phyloP scores from a whole-genome alignment of 2,329 filamentous ascomycete genomes.

The Trichophyton simii region DNA sequence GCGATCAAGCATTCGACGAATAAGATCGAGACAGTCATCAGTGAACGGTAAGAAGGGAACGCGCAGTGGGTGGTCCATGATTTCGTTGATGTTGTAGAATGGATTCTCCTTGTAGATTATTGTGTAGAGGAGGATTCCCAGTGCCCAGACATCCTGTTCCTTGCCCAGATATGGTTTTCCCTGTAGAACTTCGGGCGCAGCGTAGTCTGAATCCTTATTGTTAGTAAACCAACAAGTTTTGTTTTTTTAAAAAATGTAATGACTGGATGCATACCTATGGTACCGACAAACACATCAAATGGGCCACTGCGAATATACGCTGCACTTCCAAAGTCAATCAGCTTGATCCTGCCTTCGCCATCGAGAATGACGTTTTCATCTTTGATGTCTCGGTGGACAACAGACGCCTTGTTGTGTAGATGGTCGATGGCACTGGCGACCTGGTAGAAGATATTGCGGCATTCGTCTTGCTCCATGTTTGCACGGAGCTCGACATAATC shows the following conservation, averaged over 20 bases:
- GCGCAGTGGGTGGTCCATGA: constrained; percentile 90
- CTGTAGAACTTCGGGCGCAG: constrained; percentile 91
- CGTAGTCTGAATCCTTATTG: constrained; percentile 59
- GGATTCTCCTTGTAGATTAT: constrained; percentile 99
- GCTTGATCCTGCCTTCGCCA: constrained; percentile 86
- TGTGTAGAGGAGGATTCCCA: constrained; percentile 93
- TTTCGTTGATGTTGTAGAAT: constrained; percentile 98
- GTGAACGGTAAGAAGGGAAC: constrained; percentile 57
- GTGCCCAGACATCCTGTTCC: constrained; percentile 95
- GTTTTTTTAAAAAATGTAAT: not conserved
- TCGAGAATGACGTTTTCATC: constrained; percentile 96
- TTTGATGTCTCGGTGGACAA: constrained; percentile 97
- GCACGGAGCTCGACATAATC: constrained; percentile 95
- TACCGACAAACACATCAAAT: constrained; percentile 97
- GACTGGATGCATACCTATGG: constrained; percentile 59
- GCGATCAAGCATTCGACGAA: constrained; percentile 82
- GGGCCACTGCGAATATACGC: constrained; percentile 97
- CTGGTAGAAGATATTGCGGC: constrained; percentile 87
- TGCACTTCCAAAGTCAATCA: constrained; percentile 96
- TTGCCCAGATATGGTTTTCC: constrained; percentile 87
- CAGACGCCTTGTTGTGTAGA: constrained; percentile 75
- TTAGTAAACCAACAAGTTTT: not conserved
- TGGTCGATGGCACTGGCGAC: constrained; percentile 83
- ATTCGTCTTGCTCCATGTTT: constrained; percentile 93
- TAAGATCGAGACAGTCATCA: constrained; percentile 83